Base-by-base conservation (phyloP, 148 eudicot genomes). In the Persicaria tinctoria region DNA sequence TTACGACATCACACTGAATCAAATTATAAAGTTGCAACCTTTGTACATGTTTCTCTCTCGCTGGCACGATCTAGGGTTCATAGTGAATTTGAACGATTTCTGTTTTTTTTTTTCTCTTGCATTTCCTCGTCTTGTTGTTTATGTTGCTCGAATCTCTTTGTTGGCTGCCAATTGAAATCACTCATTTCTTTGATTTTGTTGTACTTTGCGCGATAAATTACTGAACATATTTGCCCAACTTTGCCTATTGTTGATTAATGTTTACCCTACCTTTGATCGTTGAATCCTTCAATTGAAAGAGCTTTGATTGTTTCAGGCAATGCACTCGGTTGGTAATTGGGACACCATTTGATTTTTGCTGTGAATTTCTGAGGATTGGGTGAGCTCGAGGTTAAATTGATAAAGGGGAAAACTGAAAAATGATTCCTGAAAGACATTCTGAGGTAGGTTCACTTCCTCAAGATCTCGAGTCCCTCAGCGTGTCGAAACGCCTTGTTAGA, bases 401-500 rank as follows among this genome's bases (percentile, higher is more conserved):
- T 63, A 5, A 5, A 32, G 41, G 41, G 41, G 41, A 41, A 8
- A 12, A 38, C 48, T 49, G 16, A 56, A 66, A 71, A 49, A 89
- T 90, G 98, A 76, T 75, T 75, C 79, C 87, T 20, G 83, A 87
- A 66, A 87, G 85, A 72, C 80, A 77, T 68, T 79, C 84, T n/a
- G 86, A 80, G 73, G 93, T 86, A 81, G 82, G 84, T 55, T 80
- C 85, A 63, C 80, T 92, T 78, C 59, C 79, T 59, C 84, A 74
- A 76, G 96, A 92, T 77, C 77, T 89, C 3, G 90, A 95, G 85
- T 78, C 92, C 75, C 76, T 92, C 79, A 90, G 94, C 60, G 90
- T 90, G 48, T 88, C 99, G 0, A 87, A 80, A 71, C 89, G 93
- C 66, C 93, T 92, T 7, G 91, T 83, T 20, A 89, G 97, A 85